phyloP scores from a whole-genome alignment of 108 stramenopile species.

The Conticribra guillardii region DNA sequence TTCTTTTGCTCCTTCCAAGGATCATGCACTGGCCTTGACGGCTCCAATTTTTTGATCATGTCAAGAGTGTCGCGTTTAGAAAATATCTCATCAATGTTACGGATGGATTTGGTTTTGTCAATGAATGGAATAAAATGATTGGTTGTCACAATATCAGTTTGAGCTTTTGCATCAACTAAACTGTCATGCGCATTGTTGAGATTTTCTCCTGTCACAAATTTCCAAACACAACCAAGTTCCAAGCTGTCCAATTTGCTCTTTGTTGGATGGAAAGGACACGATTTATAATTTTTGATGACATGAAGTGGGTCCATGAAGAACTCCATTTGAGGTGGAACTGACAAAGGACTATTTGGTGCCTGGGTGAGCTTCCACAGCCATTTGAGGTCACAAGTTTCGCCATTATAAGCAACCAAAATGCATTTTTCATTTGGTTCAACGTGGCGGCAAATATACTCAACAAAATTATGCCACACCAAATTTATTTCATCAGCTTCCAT shows the following conservation, averaged over 20 bases:
- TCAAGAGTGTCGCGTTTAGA: not conserved
- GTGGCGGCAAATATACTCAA: not conserved
- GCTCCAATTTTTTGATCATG: not conserved
- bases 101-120: not conserved
- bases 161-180: not conserved
- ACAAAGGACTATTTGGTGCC: not conserved
- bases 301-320: not conserved
- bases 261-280: slow-evolving; percentile 1
- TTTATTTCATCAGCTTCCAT: not conserved
- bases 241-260: not conserved
- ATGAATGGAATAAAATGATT: not conserved
- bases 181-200: not conserved
- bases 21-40: not conserved
- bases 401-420: slow-evolving; percentile 1
- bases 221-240: not conserved
- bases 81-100: not conserved
- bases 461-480: not conserved
- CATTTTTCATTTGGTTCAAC: not conserved
- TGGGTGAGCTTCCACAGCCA: slow-evolving; percentile 10
- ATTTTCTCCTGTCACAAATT: not conserved
- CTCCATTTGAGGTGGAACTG: not conserved
- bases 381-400: slow-evolving; percentile 6
- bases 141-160: not conserved
- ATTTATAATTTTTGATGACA: not conserved
- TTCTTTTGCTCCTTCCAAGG: not conserved